Evolutionary conservation across 345 rosid species (phyloP).

Genomic region (Camelina hispida): DNA sequence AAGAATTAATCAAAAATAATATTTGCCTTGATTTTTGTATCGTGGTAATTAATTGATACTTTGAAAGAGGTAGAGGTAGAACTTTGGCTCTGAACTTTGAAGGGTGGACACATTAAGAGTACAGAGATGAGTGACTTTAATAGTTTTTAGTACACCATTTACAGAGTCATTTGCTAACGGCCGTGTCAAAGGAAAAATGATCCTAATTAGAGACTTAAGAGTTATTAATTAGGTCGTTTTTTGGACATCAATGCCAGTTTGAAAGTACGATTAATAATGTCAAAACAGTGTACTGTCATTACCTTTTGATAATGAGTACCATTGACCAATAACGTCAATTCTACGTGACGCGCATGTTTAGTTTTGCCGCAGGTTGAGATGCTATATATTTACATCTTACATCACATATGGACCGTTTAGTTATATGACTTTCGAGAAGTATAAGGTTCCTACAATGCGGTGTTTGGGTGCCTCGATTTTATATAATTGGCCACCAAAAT

Average conservation of each 20-base stretch:
- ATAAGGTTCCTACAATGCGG: too few species aligned
- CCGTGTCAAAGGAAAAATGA: not conserved
- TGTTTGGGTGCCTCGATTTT: too few species aligned
- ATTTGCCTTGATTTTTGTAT: not conserved
- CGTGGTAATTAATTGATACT: not conserved
- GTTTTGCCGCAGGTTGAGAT: not conserved
- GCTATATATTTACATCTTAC: not conserved
- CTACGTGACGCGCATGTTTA: not conserved
- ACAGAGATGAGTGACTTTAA: not conserved
- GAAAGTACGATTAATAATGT: not conserved
- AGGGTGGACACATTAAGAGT: slow-evolving; percentile 1
- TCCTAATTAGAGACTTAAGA: not conserved
- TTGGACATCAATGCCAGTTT: not conserved
- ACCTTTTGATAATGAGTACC: not conserved
- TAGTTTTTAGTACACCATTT: not conserved
- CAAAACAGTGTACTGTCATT: not conserved
- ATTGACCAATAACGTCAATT: not conserved
- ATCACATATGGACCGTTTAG: not conserved
- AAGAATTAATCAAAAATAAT: not conserved
- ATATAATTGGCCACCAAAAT: too few species aligned
- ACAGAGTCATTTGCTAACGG: not conserved
- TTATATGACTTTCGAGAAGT: not conserved
- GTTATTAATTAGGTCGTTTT: not conserved
- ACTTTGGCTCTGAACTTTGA: not conserved
- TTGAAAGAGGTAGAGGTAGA: not conserved